phyloP scores from a whole-genome alignment of 495 filamentous ascomycete genomes.

The Niebla homalea region DNA sequence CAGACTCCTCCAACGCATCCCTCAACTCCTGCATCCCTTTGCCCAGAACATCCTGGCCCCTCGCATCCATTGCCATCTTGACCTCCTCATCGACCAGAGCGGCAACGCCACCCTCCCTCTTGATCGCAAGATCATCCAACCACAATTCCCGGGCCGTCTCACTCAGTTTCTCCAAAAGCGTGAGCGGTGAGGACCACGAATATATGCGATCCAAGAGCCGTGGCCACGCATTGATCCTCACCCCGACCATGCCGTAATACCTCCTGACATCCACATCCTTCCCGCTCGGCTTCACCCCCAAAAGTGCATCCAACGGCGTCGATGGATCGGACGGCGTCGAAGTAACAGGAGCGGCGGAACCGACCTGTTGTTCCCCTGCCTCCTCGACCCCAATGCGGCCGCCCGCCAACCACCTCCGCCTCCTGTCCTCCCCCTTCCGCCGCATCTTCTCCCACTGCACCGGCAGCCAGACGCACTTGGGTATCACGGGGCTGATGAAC shows the following conservation, averaged over 20 bases:
- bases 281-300: constrained; percentile 7
- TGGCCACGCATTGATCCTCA: constrained; percentile 11
- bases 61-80: constrained; percentile 10
- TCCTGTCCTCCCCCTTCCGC: constrained; percentile 31
- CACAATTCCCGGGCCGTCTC: constrained; percentile 38
- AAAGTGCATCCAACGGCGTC: constrained; percentile 7
- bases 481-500: constrained; percentile 53
- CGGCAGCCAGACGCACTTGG: constrained; percentile 70
- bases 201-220: not conserved
- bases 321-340: too few species aligned
- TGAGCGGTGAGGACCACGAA: not conserved
- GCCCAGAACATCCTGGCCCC: constrained; percentile 14
- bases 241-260: constrained; percentile 19
- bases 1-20: not conserved
- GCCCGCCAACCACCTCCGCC: constrained; percentile 3
- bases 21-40: constrained; percentile 7
- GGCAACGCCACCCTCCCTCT: constrained; percentile 34
- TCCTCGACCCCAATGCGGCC: not conserved
- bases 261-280: constrained; percentile 13
- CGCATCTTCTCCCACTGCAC: constrained; percentile 49
- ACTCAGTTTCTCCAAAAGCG: constrained; percentile 27
- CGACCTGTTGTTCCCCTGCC: constrained; percentile 16
- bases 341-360: not conserved
- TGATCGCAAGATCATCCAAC: constrained; percentile 47
- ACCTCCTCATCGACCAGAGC: constrained; percentile 42